phyloP scores from a whole-genome alignment of 1,284 basidiomycete genomes.

The Coniophora puteana region DNA sequence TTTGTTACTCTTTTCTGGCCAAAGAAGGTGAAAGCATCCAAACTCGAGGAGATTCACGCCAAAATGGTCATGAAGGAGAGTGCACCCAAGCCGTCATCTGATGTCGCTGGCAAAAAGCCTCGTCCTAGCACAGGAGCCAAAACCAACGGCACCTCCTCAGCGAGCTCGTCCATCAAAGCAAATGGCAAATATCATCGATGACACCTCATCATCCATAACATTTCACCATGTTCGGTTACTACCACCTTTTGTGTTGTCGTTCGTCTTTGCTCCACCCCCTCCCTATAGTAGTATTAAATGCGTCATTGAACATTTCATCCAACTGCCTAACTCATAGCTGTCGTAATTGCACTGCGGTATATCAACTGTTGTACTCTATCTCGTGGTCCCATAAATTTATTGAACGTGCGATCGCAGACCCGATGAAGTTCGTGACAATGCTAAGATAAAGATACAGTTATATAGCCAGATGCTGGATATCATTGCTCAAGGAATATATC shows the following conservation, averaged over 20 bases:
- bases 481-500: no score
- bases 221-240: conserved; percentile 3
- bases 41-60: conserved; percentile 89
- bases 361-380: no score
- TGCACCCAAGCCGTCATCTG: conserved; percentile 41
- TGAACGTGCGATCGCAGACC: no score
- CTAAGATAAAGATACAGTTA: no score
- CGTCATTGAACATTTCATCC: conserved; percentile 17
- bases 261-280: conserved; percentile 8
- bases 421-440: no score
- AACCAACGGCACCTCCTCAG: conserved; percentile 40
- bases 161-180: conserved; percentile 27
- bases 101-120: conserved; percentile 46
- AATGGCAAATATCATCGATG: conserved; percentile 31
- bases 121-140: conserved; percentile 45
- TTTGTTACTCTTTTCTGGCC: conserved; percentile 98
- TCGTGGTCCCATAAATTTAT: no score
- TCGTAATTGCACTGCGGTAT: conserved; percentile 23
- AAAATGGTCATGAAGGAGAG: conserved; percentile 89
- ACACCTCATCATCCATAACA: conserved; percentile 13
- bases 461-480: no score
- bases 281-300: conserved; percentile 13
- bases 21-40: conserved; percentile 89
- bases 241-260: conserved; percentile 8
- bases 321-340: conserved; percentile 18